Evolutionary conservation across 1,284 basidiomycete species (phyloP).

Genomic region (Anthracocystis walkeri): DNA sequence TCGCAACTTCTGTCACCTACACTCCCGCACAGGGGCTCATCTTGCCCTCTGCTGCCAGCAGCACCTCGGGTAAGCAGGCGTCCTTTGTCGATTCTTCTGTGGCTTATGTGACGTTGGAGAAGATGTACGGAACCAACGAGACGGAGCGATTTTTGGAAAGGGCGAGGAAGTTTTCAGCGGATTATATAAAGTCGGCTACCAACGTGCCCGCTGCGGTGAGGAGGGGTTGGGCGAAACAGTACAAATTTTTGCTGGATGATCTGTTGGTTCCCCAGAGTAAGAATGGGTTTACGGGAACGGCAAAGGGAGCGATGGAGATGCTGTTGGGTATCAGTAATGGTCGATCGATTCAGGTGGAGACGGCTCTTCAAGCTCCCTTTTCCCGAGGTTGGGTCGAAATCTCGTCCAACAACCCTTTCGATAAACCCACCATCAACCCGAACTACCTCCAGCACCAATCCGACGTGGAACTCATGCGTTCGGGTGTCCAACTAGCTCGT

Average conservation of each 20-base stretch:
- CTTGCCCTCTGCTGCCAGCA: constrained; percentile 24
- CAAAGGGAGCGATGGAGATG: constrained; percentile 58
- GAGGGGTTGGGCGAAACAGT: constrained; percentile 51
- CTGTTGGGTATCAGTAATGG: constrained; percentile 56
- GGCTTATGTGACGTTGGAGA: constrained; percentile 58
- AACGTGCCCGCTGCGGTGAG: constrained; percentile 43
- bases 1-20: constrained; percentile 48
- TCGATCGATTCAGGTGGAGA: constrained; percentile 41
- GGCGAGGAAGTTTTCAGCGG: constrained; percentile 28
- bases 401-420: constrained; percentile 47
- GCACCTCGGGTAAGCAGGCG: constrained; percentile 43
- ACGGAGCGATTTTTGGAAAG: constrained; percentile 37
- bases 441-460: constrained; percentile 54
- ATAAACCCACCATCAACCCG: constrained; percentile 57
- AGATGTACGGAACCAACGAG: constrained; percentile 49
- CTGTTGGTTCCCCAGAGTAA: constrained; percentile 27
- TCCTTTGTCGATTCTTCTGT: constrained; percentile 59
- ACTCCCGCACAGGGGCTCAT: constrained; percentile 35
- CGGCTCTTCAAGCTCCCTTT: constrained; percentile 62
- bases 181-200: constrained; percentile 47
- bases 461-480: constrained; percentile 56
- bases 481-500: constrained; percentile 57
- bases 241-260: constrained; percentile 45
- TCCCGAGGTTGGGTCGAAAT: constrained; percentile 63
- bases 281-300: constrained; percentile 34